Base-by-base conservation (phyloP, 371 early-diverging fungal genomes). In the Zychaea mexicana region DNA sequence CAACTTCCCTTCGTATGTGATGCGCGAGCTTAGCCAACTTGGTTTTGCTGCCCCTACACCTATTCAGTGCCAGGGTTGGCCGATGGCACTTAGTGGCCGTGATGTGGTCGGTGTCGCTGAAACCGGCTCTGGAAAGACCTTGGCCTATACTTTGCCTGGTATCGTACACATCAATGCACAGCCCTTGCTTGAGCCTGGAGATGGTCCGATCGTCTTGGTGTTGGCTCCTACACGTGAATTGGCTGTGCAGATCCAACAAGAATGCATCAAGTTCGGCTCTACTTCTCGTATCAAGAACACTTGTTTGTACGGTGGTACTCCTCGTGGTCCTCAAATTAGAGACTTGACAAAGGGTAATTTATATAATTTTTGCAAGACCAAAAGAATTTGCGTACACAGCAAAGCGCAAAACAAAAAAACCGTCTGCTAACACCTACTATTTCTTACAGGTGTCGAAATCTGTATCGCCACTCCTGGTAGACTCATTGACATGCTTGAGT, bases 401-500 rank as follows among this genome's bases (percentile, higher is more conserved):
- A n/a, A n/a, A n/a, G n/a, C n/a, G n/a, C n/a, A n/a, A n/a, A n/a
- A n/a, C n/a, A n/a, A n/a, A n/a, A n/a, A n/a, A n/a, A n/a, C n/a
- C n/a, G n/a, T n/a, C n/a, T n/a, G n/a, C n/a, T n/a, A n/a, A n/a
- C n/a, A n/a, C n/a, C n/a, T n/a, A n/a, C n/a, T n/a, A 6, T 49
- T 22, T 22, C 10, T 49, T 39, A 24, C 33, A 64, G 69, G 99
- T 62, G 96, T 95, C 52, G 99, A 99, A 73, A 93, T 99, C 65
- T 93, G 96, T 70, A 94, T 99, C 78, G 99, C 99, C 36, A 99
- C 99, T 0, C 99, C 99, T 42, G 99, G 99, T 33, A 90, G 99
- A 71, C 82, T 99, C 57, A 97, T 99, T 61, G 99, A 99, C 81
- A 92, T 99, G 93, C 80, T 99, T 24, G 91, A 94, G 63, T 83